Evolutionary conservation across 2,329 filamentous ascomycete genomes (phyloP).

Genomic region (Sordariomycetes sp.): DNA sequence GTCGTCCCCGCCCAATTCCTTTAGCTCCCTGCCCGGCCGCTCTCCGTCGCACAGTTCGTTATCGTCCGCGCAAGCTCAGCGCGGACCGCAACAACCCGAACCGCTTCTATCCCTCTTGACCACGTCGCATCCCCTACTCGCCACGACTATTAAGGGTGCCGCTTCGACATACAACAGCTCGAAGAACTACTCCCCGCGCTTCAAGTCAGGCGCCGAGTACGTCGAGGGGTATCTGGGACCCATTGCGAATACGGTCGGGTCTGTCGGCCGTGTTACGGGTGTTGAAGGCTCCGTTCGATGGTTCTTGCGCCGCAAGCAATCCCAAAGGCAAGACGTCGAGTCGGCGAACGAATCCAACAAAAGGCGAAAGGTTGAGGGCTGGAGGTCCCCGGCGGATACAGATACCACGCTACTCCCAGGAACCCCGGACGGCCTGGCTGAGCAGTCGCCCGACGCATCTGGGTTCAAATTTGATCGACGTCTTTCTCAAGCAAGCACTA

Average conservation of each 20-base stretch:
- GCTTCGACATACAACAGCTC: constrained; percentile 75
- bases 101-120: constrained; percentile 78
- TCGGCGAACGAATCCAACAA: constrained; percentile 34
- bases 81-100: constrained; percentile 27
- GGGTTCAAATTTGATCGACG: constrained; percentile 27
- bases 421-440: background rate
- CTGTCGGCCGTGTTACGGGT: constrained; percentile 71
- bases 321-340: constrained; percentile 32
- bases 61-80: constrained; percentile 6
- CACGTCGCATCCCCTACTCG: constrained; percentile 75
- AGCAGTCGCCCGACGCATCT: constrained; percentile 9
- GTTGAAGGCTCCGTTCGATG: constrained; percentile 79
- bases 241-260: constrained; percentile 75
- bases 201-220: constrained; percentile 82
- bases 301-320: constrained; percentile 52
- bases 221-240: constrained; percentile 81
- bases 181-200: constrained; percentile 81
- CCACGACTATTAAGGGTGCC: constrained; percentile 72
- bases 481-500: constrained; percentile 50
- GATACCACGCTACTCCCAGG: background rate
- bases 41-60: constrained; percentile 18
- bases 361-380: constrained; percentile 38
- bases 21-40: constrained; percentile 24
- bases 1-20: constrained; percentile 42
- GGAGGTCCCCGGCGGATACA: constrained; percentile 11